Base-by-base conservation (phyloP, 768 basidiomycete species). In the Boletus reticuloceps region DNA sequence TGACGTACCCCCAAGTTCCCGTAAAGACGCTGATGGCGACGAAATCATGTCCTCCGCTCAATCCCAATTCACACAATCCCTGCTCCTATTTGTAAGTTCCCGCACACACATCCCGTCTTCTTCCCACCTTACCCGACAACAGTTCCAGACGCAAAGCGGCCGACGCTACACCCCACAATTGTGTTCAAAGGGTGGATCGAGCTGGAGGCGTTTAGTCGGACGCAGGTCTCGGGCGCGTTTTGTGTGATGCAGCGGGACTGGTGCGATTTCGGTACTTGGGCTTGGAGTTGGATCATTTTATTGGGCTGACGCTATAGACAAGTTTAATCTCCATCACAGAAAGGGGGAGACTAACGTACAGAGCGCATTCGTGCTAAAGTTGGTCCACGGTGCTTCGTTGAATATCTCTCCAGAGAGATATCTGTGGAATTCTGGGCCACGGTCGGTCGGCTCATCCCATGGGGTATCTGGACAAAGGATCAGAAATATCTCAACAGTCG, bases 371-470 rank as follows among this genome's bases (percentile, higher is more conserved):
- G 60, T 64, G 29, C 74, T 72, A 45, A 98, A 80, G 10, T 83
- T 74, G 49, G 76, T 82, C 96, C 96, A 99, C 0, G 96, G 96
- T 2, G 74, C 75, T 53, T 91, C 82, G 6, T 79, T 68, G 60
- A 91, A 86, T 52, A 95, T 82, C 47, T 86, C 75, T 6, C 93
- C 92, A 0, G 79, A 78, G 2, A 88, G 64, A 68, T 90, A 99
- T 10, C 82, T 81, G n/a, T 72, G 67, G 63, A 82, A 99, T 69
- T 98, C 97, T 2, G 83, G 82, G 55, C 89, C 89, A n/a, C 77
- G 75, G 1, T 69, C 62, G 0, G 94, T 92, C 4, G 97, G 93
- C 66, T 95, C 89, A 64, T 98, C 97, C 97, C 97, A 98, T 3
- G 97, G 97, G 0, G 97, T 98, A 65, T 97, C 95, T 98, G 51